Evolutionary conservation across 1,139 yeast genomes (phyloP).

Genomic region (Candida sanyaensis): DNA sequence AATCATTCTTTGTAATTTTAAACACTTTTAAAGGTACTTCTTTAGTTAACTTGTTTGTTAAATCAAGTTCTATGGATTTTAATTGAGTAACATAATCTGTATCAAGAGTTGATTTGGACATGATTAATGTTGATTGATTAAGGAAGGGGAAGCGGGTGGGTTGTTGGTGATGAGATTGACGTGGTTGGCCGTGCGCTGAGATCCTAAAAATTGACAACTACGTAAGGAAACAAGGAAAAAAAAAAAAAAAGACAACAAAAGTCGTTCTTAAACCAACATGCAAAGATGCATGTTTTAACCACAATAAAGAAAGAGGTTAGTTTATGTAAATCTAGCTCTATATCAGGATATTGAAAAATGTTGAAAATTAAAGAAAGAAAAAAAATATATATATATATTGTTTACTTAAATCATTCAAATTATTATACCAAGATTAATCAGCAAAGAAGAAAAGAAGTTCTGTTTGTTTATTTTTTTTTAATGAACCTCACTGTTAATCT

Average conservation of each 20-base stretch:
- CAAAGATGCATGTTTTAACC: too few relatives aligned
- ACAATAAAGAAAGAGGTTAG: too few relatives aligned
- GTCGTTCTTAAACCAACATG: too few relatives aligned
- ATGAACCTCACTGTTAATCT: neutral
- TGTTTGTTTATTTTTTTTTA: too few relatives aligned
- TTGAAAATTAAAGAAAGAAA: neutral
- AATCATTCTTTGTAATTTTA: slow-evolving; percentile 27
- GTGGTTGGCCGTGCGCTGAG: neutral
- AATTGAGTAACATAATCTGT: slow-evolving; percentile 1
- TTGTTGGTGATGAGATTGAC: neutral
- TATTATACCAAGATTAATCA: too few relatives aligned
- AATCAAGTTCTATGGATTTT: neutral
- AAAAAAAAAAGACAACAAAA: neutral
- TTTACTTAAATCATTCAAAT: too few relatives aligned
- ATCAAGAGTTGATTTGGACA: slow-evolving; percentile 3
- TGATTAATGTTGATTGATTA: neutral
- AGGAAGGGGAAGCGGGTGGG: neutral
- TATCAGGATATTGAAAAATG: neutral
- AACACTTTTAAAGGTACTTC: slow-evolving; percentile 9
- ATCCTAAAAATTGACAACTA: too few relatives aligned
- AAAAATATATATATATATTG: neutral
- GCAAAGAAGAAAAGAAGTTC: too few relatives aligned
- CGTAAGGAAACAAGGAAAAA: too few relatives aligned
- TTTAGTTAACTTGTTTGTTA: neutral
- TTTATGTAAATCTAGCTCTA: neutral